Evolutionary conservation across 345 rosid species (phyloP).

Genomic region (Pistacia vera): DNA sequence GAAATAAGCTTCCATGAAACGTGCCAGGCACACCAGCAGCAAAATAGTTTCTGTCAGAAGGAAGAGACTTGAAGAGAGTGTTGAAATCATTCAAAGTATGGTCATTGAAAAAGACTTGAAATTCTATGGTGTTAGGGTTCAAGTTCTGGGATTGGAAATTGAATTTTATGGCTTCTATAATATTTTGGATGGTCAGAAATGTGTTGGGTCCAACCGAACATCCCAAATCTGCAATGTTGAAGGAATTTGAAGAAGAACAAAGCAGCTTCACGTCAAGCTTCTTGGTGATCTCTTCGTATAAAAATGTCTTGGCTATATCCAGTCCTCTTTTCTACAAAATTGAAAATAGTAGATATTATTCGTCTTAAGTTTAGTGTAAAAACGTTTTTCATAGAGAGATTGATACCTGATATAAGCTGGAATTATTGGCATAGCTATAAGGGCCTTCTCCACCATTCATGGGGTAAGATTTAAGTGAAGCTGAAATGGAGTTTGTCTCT

Average conservation of each 20-base stretch:
- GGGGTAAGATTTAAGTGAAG: background rate
- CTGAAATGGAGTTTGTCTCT: background rate
- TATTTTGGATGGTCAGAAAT: background rate
- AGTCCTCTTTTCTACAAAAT: background rate
- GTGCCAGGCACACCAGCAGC: conserved; percentile 16
- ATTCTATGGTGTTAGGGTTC: background rate
- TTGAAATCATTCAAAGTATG: background rate
- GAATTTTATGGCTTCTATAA: background rate
- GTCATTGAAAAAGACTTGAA: conserved; percentile 14
- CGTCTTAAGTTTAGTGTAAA: no score
- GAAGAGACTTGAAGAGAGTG: conserved; percentile 8
- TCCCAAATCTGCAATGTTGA: conserved; percentile 4
- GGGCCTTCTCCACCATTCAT: conserved; percentile 1
- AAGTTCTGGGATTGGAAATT: background rate
- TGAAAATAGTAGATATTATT: no score
- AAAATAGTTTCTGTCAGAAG: background rate
- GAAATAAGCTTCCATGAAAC: conserved; percentile 20
- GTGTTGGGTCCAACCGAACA: conserved; percentile 9
- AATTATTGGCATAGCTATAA: background rate
- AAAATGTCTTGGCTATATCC: background rate
- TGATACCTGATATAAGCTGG: background rate
- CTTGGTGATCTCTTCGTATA: background rate
- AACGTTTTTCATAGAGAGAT: no score
- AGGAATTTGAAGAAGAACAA: background rate
- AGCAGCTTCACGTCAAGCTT: background rate